Evolutionary conservation across 352 stramenopile species (phyloP), one percentile per base, ranked within the genome.

Genomic region (Globisporangium splendens): DNA sequence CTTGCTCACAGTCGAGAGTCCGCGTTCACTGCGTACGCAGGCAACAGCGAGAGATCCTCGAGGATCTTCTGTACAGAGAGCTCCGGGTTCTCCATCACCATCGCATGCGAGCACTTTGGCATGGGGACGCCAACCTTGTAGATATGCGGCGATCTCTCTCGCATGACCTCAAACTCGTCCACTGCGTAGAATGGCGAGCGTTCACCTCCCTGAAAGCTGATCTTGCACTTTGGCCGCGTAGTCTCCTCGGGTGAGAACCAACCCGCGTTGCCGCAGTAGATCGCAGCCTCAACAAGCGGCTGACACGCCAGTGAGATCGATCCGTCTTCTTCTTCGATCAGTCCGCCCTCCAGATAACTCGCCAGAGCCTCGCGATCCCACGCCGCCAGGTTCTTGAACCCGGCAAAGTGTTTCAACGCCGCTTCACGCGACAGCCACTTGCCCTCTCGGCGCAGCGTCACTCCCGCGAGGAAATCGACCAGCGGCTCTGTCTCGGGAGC

Each of bases 331-430:
- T 68, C 56, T 21, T 79, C 61, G 1, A 79, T 54, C 1, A 82
- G 39, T 22, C 67, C 70, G 6, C 70, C 70, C 41, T 56, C 33
- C 13, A 72, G 2, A 44, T 77, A 82, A 13, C 59, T 60, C 11
- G 57, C 61, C 12, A 82, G 54, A 0, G 68, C 50, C 39, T 82
- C 72, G 8, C 65, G 68, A 48, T 82, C 60, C 72, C 72, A 82
- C 6, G 48, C 46, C 11, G 46, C 57, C 20, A 82, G 73, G 50
- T 71, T 79, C 55, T 69, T 70, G 15, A 79, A 64, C 3, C 38
- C 50, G 3, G 62, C 47, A 31, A 83, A 76, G 50, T 72, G 70
- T 7, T n/a, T 24, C 8, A 50, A 41, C 8, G 70, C 70, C 2
- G 46, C 70, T 43, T 61, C 61, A 31, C 60, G 63, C 12, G 70